phyloP scores from a whole-genome alignment of 495 filamentous ascomycete species.

The Lasiosphaeria miniovina region DNA sequence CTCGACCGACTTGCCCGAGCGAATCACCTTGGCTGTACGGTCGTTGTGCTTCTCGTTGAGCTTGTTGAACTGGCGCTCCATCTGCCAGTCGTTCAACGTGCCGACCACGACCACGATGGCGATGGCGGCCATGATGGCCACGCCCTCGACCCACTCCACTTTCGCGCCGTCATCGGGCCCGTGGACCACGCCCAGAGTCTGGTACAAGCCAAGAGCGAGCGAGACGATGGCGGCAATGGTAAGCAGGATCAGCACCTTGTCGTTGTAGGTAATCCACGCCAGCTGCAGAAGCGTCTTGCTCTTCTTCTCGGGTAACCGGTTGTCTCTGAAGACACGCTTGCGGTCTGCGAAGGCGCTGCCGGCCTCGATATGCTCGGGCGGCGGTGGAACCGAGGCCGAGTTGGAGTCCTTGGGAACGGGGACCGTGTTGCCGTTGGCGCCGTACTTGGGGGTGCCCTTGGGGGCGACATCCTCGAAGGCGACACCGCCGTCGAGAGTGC shows the following conservation, averaged over 20 bases:
- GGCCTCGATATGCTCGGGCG: conserved; percentile 3
- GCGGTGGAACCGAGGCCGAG: conserved; percentile 4
- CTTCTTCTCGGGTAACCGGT: conserved; percentile 71
- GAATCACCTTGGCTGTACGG: conserved; percentile 72
- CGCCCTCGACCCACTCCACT: conserved; percentile 80
- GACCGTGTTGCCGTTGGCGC: conserved; percentile 24
- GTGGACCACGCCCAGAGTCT: conserved; percentile 51
- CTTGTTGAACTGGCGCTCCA: conserved; percentile 76
- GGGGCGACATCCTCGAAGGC: conserved; percentile 54
- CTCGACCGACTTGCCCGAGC: conserved; percentile 69
- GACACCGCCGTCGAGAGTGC: conserved; percentile 51
- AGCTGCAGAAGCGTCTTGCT: conserved; percentile 66
- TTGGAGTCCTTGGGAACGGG: conserved; percentile 19
- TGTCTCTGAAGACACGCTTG: conserved; percentile 65
- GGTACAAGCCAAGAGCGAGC: conserved; percentile 73
- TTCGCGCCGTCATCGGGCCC: conserved; percentile 42
- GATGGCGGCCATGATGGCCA: conserved; percentile 75
- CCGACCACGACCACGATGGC: conserved; percentile 72
- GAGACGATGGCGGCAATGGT: conserved; percentile 70
- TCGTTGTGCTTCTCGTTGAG: conserved; percentile 79
- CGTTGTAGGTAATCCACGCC: conserved; percentile 83
- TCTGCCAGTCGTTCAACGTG: conserved; percentile 75
- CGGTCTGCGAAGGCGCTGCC: conserved; percentile 56
- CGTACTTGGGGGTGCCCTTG: conserved; percentile 32
- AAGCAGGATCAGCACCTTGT: conserved; percentile 76